Base-by-base conservation (phyloP, 164 flowering plant genomes). In the Sextonia rubra region DNA sequence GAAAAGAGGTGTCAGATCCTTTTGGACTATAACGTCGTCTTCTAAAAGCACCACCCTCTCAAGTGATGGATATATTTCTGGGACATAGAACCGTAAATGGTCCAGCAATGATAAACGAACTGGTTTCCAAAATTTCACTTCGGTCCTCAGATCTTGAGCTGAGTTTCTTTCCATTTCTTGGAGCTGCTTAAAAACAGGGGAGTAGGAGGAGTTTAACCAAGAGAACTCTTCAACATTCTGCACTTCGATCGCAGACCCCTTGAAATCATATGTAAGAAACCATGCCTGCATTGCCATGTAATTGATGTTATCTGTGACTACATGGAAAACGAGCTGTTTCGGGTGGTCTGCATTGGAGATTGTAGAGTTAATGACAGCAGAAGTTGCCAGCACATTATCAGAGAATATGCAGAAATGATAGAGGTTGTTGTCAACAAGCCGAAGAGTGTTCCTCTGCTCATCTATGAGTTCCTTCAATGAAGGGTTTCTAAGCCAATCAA, bases 381-480 rank as follows among this genome's bases (percentile, higher is more conserved):
- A 89, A 66, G 85, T 81, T 22, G 93, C 93, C 68, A 88, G 72
- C 17, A 90, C 75, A 75, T 92, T 92, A 79, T 89, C 93, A 2
- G 97, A 89, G 80, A 92, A 92, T 61, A 92, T 82, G 80, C 97
- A 92, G 76, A 92, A 92, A 75, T 92, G 97, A 63, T 89, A 89
- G 23, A 92, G 92, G 73, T 86, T 89, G 76, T 92, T 92, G 80
- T 92, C 97, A 62, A 83, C 84, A 12, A 92, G 86, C 24, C 91
- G 80, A 6, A 83, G 91, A 65, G 92, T 88, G 78, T 85, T 88
- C 71, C 78, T 80, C 69, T 71, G 84, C 76, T 86, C 91, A 37
- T 73, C 75, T 20, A 87, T 89, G 67, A 85, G 84, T 55, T 82
- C 80, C 69, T 81, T 84, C 55, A 87, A 71, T 44, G 78, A 47